Conservation (phyloP, 2,329 filamentous ascomycete species). For the Diplodia mutila region DNA sequence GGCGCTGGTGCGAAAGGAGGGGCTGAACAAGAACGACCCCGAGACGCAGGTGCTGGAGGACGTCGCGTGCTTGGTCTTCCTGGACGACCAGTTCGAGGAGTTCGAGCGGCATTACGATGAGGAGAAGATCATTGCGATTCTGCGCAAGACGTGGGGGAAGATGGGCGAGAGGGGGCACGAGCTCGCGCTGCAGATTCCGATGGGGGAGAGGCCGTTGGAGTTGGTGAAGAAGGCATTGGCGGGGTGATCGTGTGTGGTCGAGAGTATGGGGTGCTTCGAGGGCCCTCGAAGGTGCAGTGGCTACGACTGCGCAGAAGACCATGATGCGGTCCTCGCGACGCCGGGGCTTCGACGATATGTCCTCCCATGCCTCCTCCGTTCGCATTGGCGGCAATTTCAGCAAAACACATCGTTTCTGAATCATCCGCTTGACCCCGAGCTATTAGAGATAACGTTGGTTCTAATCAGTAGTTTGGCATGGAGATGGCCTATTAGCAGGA, state of each 20-base stretch:
- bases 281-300: not conserved
- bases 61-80: constrained; percentile 82
- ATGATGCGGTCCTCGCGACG: not conserved
- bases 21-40: constrained; percentile 55
- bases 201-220: constrained; percentile 37
- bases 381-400: not conserved
- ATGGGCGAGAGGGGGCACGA: constrained; percentile 42
- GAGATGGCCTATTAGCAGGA: not conserved
- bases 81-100: constrained; percentile 83
- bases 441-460: not conserved
- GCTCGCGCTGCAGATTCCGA: constrained; percentile 40
- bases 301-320: not conserved
- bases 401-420: not conserved
- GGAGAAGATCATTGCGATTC: constrained; percentile 70
- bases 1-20: constrained; percentile 78
- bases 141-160: constrained; percentile 48
- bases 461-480: not conserved
- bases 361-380: not conserved
- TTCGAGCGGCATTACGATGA: constrained; percentile 77
- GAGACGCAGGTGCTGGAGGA: constrained; percentile 81
- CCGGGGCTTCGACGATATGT: not conserved
- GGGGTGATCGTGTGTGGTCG: not conserved
- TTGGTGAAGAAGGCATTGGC: constrained; percentile 21
- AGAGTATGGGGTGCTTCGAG: not conserved
- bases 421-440: not conserved